These are phyloP conservation scores for Nymphaea colorata DNA, from an alignment of 164 flowering plant species.

Conservation along the genomic window DNA sequence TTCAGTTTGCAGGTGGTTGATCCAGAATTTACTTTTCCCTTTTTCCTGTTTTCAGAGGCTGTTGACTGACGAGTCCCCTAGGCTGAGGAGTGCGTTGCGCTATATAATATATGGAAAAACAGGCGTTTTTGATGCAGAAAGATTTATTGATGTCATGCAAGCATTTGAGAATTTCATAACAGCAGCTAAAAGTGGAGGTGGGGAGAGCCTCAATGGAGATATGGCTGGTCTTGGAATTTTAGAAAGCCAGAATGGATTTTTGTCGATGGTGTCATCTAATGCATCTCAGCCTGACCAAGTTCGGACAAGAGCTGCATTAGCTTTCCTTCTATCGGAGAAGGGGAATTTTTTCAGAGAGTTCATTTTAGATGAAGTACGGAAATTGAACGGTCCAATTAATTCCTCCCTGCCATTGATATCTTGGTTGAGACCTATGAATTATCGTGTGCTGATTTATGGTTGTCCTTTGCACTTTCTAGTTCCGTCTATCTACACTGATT, in stretches of 20 bases:
- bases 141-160: constrained; percentile 99
- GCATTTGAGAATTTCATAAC: constrained; percentile 93
- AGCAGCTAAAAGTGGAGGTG: constrained; percentile 99
- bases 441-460: too few relatives aligned
- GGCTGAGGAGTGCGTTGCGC: constrained; percentile 76
- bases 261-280: constrained; percentile 28
- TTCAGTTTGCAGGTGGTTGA: too few relatives aligned
- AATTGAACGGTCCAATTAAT: not conserved
- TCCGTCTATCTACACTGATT: too few relatives aligned
- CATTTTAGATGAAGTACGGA: constrained; percentile 87
- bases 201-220: constrained; percentile 62
- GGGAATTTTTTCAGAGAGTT: constrained; percentile 95
- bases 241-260: constrained; percentile 25
- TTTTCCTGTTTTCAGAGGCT: constrained; percentile 55
- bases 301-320: constrained; percentile 83
- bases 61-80: constrained; percentile 92
- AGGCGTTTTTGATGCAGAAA: constrained; percentile 96
- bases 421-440: too few relatives aligned
- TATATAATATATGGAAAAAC: constrained; percentile 96
- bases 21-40: not conserved
- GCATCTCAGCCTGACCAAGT: constrained; percentile 19
- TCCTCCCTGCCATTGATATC: not conserved
- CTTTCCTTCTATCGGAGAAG: constrained; percentile 76
- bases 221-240: constrained; percentile 91
- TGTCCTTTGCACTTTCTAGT: too few relatives aligned